Base-by-base conservation (phyloP, 2,329 filamentous ascomycete species). In the Colletotrichum viniferum region DNA sequence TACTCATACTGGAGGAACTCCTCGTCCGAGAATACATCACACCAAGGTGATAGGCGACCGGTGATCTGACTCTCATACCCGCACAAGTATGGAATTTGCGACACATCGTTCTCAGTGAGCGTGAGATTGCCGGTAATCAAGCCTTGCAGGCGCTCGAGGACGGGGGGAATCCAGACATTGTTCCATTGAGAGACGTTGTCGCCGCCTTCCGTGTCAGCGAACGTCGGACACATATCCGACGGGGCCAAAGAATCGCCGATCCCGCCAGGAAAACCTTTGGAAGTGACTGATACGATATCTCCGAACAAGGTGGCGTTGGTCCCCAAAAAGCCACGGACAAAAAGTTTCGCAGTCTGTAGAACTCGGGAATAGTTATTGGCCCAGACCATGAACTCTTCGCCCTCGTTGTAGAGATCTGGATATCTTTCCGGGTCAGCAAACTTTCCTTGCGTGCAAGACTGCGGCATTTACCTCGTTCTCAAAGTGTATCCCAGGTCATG, bases 1-100 rank as follows among this genome's bases (percentile, higher is more conserved):
- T 94, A 94, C 79, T 94, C 92, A 77, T 94, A 94, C 78, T 89
- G 83, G 34, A 88, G 84, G 70, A 93, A 86, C 81, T 94, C 93
- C 4, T 90, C 85, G 38, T 92, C 85, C 4, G 88, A 92, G 78
- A 93, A 92, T 18, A 93, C 85, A 66, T 85, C 84, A 80, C 93
- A 94, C 85, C 90, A 94, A 0, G 92, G 90, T 6, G 91, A 93
- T 5, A 90, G 81, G 3, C 83, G 84, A 2, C 92, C 92, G 0
- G 87, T 91, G 77, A 94, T 93, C 79, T 94, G 92, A 4, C 89
- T 91, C 79, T 95, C 93, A 74, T 93, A 94, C 5, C 92, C 93
- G 78, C 93, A 95, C n/a, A 94, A 86, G 78, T 94, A 94, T 0
- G 92, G 92, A 65, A 94, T 91, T 60, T 89, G 87, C 9, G 84